phyloP scores from a whole-genome alignment of 169 alveolate genomes.

The Theileria sp. region DNA sequence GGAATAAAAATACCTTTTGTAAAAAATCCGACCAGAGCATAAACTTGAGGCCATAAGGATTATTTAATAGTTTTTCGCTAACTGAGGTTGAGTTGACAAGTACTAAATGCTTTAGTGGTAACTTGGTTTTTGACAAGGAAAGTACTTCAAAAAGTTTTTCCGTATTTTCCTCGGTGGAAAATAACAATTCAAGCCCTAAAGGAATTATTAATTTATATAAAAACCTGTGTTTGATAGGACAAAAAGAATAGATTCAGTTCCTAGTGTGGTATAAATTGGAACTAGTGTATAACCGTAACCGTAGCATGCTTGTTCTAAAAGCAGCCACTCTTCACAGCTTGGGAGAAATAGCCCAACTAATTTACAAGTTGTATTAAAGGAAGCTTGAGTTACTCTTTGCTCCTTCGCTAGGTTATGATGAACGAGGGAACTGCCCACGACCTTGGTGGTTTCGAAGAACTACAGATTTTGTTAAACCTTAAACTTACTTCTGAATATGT shows the following conservation, averaged over 20 bases:
- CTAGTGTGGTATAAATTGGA: constrained; percentile 81
- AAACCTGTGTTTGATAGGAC: constrained; percentile 66
- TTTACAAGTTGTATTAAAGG: constrained; percentile 20
- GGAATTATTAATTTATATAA: background rate
- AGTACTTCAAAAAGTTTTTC: constrained; percentile 27
- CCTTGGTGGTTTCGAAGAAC: constrained; percentile 24
- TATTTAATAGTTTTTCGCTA: constrained; percentile 12
- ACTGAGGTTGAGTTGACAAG: constrained; percentile 34
- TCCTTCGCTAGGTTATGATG: constrained; percentile 18
- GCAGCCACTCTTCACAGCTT: constrained; percentile 79
- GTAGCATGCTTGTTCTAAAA: constrained; percentile 78
- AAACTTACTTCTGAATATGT: constrained; percentile 48
- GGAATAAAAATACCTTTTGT: constrained; percentile 17
- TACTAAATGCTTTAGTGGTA: constrained; percentile 20
- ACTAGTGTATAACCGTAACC: constrained; percentile 79
- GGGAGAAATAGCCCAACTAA: constrained; percentile 71
- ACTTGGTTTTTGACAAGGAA: constrained; percentile 42
- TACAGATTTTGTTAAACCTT: background rate
- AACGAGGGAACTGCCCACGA: constrained; percentile 54
- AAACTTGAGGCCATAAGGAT: constrained; percentile 25
- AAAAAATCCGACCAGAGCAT: constrained; percentile 66
- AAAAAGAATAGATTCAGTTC: constrained; percentile 70
- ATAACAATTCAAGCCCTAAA: constrained; percentile 37
- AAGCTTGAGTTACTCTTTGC: constrained; percentile 31
- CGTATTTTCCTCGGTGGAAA: constrained; percentile 50